Evolutionary conservation across 73 alveolate species (phyloP).

Genomic region (Tetrahymena thermophila): DNA sequence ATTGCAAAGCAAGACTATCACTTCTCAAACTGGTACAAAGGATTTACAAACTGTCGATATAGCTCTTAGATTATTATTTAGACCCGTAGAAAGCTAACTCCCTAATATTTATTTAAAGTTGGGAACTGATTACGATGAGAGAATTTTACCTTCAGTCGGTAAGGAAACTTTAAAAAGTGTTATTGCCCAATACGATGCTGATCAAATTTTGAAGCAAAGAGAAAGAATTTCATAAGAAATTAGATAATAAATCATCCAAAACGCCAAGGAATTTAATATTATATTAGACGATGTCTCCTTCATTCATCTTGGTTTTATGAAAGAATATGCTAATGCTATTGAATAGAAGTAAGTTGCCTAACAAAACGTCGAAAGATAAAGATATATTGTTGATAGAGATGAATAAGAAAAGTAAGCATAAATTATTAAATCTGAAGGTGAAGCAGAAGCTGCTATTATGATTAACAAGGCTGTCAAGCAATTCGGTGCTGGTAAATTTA

Average conservation of each 20-base stretch:
- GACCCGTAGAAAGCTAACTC: slow-evolving; percentile 61
- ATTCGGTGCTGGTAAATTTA: slow-evolving; percentile 13
- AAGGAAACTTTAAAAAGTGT: slow-evolving; percentile 69
- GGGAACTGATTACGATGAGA: slow-evolving; percentile 72
- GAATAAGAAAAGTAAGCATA: slow-evolving; percentile 77
- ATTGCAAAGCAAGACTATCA: slow-evolving; percentile 55
- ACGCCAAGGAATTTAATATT: slow-evolving; percentile 75
- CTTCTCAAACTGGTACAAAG: slow-evolving; percentile 76
- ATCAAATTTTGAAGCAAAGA: slow-evolving; percentile 69
- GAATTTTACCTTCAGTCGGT: slow-evolving; percentile 75
- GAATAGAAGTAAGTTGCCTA: slow-evolving; percentile 81
- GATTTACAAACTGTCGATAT: slow-evolving; percentile 73
- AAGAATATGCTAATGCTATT: slow-evolving; percentile 76
- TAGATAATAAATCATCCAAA: slow-evolving; percentile 53
- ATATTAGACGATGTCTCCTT: slow-evolving; percentile 77
- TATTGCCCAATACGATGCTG: slow-evolving; percentile 85
- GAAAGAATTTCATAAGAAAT: slow-evolving; percentile 77
- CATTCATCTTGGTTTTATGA: slow-evolving; percentile 67
- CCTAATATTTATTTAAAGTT: slow-evolving; percentile 51
- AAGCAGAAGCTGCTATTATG: slow-evolving; percentile 70
- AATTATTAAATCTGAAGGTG: slow-evolving; percentile 79
- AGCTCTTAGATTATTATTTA: slow-evolving; percentile 61
- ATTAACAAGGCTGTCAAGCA: slow-evolving; percentile 33
- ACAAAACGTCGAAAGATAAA: slow-evolving; percentile 74
- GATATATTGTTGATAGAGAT: slow-evolving; percentile 64